Base-by-base conservation (phyloP, 2,329 filamentous ascomycete species). In the Fusarium chaquense region DNA sequence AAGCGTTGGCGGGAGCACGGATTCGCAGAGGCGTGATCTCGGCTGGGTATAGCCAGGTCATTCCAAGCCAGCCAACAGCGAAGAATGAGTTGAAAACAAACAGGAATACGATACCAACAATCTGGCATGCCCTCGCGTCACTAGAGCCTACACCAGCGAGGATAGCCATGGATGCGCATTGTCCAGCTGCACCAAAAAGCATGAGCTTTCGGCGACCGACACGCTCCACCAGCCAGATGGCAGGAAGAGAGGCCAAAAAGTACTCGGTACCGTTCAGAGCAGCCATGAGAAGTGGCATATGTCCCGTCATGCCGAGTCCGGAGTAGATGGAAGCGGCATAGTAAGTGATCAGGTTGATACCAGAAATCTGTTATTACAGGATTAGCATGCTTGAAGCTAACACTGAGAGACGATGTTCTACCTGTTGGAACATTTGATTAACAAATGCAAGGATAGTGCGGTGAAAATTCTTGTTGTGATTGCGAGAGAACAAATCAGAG, bases 171-270 rank as follows among this genome's bases (percentile, higher is more conserved):
- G 87, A 83, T 2, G 79, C 81, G 2, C 86, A 88, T 76, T 91
- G 88, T 62, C 88, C 88, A 3, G 84, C 75, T 38, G 87, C 88
- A 55, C 91, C 91, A 67, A 92, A 87, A 20, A 93, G 79, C 90
- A 94, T 93, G 64, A 93, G 85, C 74, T 87, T 86, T 20, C 91
- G 85, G 30, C 91, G 88, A 13, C 90, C 90, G 5, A 90, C 86
- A 3, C 86, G 85, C 77, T 91, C 89, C 38, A 91, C 88, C 28
- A 90, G 82, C 76, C 89, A 89, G 22, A 86, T 83, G 2, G 84
- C 82, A 1, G 84, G 83, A 87, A 89, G 87, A 5, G 90, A 90
- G 1, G 86, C 90, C 76, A 91, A 88, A 76, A 90, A 82, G 55
- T 87, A 82, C 71, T 90, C 83, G 63, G 77, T 80, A 3, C 76